Conservation (phyloP, 192 early-diverging fungal species). For the Mortierella claussenii region DNA sequence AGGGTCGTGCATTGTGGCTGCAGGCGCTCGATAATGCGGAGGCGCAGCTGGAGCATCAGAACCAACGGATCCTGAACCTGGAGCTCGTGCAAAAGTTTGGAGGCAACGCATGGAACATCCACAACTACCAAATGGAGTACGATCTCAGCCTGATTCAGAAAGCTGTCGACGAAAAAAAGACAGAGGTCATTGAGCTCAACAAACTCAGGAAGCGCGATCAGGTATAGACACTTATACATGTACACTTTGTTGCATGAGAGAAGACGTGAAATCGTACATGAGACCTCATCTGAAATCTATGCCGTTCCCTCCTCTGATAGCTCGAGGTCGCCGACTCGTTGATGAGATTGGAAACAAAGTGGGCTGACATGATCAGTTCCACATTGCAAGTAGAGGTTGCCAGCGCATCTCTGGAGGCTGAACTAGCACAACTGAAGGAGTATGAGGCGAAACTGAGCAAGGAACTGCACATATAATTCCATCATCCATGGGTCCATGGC, state of each 20-base stretch:
- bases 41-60: constrained; percentile 62
- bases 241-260: too few relatives aligned
- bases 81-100: constrained; percentile 66
- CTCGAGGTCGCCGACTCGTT: constrained; percentile 55
- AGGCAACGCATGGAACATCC: constrained; percentile 66
- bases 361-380: constrained; percentile 61
- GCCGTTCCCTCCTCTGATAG: constrained; percentile 2
- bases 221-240: too few relatives aligned
- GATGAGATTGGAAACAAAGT: constrained; percentile 59
- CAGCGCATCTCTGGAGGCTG: constrained; percentile 55
- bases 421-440: constrained; percentile 56
- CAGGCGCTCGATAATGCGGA: constrained; percentile 62
- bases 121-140: constrained; percentile 65
- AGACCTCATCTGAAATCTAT: neutral
- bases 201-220: constrained; percentile 64
- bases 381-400: constrained; percentile 65
- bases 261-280: too few relatives aligned
- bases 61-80: constrained; percentile 60
- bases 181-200: constrained; percentile 61
- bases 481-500: too few relatives aligned
- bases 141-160: constrained; percentile 52
- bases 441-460: constrained; percentile 48
- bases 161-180: constrained; percentile 52
- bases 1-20: constrained; percentile 55
- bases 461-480: constrained; percentile 32